Conservation (phyloP, 306 rosid species). For the Trifolium subterraneum region DNA sequence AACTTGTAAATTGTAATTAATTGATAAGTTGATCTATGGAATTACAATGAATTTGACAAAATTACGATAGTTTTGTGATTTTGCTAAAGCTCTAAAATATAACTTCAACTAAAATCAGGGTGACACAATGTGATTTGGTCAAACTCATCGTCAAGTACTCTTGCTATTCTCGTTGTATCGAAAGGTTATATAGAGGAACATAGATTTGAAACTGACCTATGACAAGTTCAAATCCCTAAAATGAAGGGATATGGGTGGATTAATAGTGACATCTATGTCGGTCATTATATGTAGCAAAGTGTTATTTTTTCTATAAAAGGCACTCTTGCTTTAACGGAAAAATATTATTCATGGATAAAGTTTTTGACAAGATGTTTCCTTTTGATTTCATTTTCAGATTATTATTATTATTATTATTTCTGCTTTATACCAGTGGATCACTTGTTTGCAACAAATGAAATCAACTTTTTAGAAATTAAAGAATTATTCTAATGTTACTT, state of each 20-base stretch:
- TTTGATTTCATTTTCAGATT: constrained; percentile 44
- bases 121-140: not conserved
- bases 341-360: constrained; percentile 36
- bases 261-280: constrained; percentile 30
- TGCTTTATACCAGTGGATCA: not conserved
- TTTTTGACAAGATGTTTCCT: constrained; percentile 39
- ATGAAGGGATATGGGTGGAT: constrained; percentile 36
- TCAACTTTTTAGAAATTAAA: too few species aligned
- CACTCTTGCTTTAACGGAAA: constrained; percentile 1
- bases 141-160: not conserved
- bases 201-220: constrained; percentile 35
- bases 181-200: not conserved
- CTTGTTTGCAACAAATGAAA: not conserved
- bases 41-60: not conserved
- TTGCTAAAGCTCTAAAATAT: not conserved
- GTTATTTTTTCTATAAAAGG: not conserved
- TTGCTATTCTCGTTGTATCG: too few species aligned
- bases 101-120: not conserved
- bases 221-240: constrained; percentile 38
- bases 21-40: not conserved
- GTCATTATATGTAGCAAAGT: constrained; percentile 9
- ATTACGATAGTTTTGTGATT: not conserved
- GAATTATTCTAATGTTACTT: too few species aligned
- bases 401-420: constrained; percentile 21
- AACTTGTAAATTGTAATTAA: not conserved